phyloP scores from a whole-genome alignment of 257 asterid genomes.

The Solanum lycopersicoides region DNA sequence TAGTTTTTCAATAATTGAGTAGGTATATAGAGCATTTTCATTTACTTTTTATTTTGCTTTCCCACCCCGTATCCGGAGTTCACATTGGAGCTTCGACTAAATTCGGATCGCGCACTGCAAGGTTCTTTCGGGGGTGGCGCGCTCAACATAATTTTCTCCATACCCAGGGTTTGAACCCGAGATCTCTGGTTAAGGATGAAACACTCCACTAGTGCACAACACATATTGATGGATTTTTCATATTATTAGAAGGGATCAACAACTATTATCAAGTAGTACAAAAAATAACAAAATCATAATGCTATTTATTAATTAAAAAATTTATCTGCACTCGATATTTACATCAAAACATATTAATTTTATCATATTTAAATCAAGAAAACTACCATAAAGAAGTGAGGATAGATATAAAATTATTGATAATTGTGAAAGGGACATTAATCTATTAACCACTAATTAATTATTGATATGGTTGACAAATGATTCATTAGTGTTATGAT shows the following conservation, averaged over 20 bases:
- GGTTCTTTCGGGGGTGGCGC: no score
- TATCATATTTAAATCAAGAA: background rate
- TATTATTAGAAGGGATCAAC: background rate
- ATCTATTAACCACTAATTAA: background rate
- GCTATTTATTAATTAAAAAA: background rate
- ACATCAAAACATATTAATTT: background rate
- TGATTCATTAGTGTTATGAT: background rate
- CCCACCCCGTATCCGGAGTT: no score
- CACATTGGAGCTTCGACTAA: no score
- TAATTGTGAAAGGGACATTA: background rate
- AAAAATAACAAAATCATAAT: background rate
- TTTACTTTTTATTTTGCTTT: no score
- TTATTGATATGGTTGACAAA: background rate
- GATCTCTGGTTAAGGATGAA: no score
- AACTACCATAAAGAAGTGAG: background rate
- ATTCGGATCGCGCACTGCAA: no score
- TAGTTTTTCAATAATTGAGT: background rate
- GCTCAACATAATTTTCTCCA: no score
- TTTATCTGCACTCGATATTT: background rate
- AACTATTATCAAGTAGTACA: background rate
- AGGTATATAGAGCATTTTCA: background rate
- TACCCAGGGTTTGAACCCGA: no score
- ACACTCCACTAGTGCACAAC: no score
- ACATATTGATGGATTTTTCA: no score
- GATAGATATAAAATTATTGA: background rate